These are phyloP conservation scores for Ceratobasidium sp. DNA, from an alignment of 1,284 basidiomycete species.

Conservation along the genomic window DNA sequence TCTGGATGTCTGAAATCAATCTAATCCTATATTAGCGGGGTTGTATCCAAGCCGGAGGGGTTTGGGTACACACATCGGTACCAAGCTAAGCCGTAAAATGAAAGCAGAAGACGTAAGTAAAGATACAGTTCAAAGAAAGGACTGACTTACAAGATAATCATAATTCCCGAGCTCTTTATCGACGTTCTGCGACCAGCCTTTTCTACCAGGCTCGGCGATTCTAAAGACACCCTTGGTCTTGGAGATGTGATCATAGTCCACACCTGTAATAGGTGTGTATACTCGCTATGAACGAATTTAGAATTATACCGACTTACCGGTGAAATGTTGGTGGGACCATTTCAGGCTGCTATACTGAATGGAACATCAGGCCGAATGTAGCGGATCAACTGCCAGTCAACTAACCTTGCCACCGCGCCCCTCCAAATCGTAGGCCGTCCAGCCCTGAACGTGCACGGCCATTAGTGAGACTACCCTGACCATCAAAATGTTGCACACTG, in stretches of 20 bases:
- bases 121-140: not conserved
- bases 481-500: not conserved
- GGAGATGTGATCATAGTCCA: conserved; percentile 84
- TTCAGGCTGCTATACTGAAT: conserved; percentile 69
- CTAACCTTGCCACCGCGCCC: conserved; percentile 75
- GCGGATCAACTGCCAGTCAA: not conserved
- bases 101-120: not conserved
- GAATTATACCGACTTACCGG: conserved; percentile 55
- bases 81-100: conserved; percentile 23
- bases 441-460: conserved; percentile 59
- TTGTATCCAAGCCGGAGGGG: not conserved
- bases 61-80: conserved; percentile 34
- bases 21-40: conserved; percentile 50
- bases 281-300: not conserved
- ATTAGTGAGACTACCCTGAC: conserved; percentile 30
- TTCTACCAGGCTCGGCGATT: conserved; percentile 60
- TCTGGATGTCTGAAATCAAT: conserved; percentile 87
- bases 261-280: conserved; percentile 55
- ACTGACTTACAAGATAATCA: conserved; percentile 73
- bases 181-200: conserved; percentile 74
- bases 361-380: not conserved
- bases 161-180: conserved; percentile 77
- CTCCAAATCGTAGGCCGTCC: conserved; percentile 86
- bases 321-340: conserved; percentile 76
- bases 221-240: conserved; percentile 68